These are phyloP conservation scores for Mycena latifolia DNA, from an alignment of 768 basidiomycete species.

Conservation along the genomic window DNA sequence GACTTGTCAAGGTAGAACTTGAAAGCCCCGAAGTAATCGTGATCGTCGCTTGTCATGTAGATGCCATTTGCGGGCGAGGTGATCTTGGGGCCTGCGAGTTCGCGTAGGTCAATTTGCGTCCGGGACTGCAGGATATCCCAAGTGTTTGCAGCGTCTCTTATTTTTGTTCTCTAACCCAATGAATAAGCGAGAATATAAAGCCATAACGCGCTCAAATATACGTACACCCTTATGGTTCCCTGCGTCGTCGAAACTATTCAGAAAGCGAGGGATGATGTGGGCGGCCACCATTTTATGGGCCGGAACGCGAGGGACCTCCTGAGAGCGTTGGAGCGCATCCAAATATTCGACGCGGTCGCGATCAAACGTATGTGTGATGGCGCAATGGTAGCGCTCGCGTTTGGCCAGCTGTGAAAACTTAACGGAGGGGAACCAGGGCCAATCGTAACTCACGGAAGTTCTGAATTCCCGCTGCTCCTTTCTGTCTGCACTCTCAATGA, in stretches of 20 bases:
- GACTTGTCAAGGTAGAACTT: slow-evolving; percentile 16
- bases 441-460: slow-evolving; percentile 6
- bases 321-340: slow-evolving; percentile 5
- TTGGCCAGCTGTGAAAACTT: slow-evolving; percentile 12
- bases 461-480: slow-evolving; percentile 13
- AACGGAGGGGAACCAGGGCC: slow-evolving; percentile 1
- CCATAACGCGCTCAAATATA: background rate
- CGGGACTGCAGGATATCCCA: slow-evolving; percentile 22
- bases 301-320: slow-evolving; percentile 14
- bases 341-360: slow-evolving; percentile 8
- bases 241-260: slow-evolving; percentile 12
- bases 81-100: slow-evolving; percentile 4
- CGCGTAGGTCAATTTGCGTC: slow-evolving; percentile 14
- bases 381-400: slow-evolving; percentile 19
- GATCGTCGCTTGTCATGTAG: slow-evolving; percentile 23
- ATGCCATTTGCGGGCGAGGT: slow-evolving; percentile 15
- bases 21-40: slow-evolving; percentile 18
- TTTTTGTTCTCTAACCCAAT: background rate
- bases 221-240: slow-evolving; percentile 8
- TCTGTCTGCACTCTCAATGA: slow-evolving; percentile 12
- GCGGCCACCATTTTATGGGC: slow-evolving; percentile 16
- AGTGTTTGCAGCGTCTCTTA: slow-evolving; percentile 13
- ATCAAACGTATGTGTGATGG: slow-evolving; percentile 12
- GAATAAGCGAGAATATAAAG: background rate
- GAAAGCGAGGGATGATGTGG: slow-evolving; percentile 16